phyloP scores from a whole-genome alignment of 2,329 filamentous ascomycete species.

The Apiospora aurea region DNA sequence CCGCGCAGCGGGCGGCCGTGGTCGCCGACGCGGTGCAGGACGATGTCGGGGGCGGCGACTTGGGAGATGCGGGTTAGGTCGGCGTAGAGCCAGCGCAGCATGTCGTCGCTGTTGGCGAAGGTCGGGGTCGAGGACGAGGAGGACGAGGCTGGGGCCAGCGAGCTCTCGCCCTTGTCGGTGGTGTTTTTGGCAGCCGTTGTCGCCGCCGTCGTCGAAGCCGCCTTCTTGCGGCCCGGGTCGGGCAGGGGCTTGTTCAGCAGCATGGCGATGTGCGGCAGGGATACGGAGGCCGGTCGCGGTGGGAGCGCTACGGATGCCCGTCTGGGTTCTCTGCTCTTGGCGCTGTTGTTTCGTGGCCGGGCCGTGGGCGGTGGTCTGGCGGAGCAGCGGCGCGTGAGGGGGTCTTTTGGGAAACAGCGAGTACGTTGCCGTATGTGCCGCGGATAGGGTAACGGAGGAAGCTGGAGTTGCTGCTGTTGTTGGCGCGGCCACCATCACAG shows the following conservation, averaged over 20 bases:
- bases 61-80: constrained; percentile 32
- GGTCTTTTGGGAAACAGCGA: not conserved
- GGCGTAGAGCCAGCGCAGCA: constrained; percentile 32
- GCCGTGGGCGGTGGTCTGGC: not conserved
- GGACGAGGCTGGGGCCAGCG: not conserved
- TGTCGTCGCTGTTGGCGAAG: constrained; percentile 17
- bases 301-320: not conserved
- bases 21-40: constrained; percentile 33
- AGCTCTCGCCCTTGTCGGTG: not conserved
- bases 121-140: not conserved
- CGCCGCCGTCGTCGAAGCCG: not conserved
- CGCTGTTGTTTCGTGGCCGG: not conserved
- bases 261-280: constrained; percentile 4
- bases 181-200: too few relatives aligned
- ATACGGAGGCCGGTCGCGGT: not conserved
- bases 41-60: constrained; percentile 27
- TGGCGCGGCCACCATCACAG: not conserved
- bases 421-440: not conserved
- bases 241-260: not conserved
- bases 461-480: not conserved
- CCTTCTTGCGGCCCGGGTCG: not conserved
- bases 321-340: not conserved
- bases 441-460: not conserved
- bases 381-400: not conserved
- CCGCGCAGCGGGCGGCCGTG: constrained; percentile 6